phyloP scores from a whole-genome alignment of 306 rosid genomes.

The Crotalaria pallida region DNA sequence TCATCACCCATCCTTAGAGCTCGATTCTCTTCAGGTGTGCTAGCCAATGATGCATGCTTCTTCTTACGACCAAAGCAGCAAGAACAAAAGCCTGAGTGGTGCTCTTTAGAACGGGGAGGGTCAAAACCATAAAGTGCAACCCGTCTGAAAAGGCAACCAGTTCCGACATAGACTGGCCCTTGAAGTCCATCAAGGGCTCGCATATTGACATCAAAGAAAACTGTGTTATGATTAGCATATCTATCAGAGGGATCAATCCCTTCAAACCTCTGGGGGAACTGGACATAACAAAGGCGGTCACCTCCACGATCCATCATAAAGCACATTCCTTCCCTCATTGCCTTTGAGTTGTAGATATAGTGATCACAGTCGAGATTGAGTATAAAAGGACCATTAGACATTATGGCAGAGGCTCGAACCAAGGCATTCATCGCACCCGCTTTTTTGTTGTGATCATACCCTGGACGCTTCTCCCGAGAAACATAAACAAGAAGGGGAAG shows the following conservation, averaged over 20 bases:
- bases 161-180: slow-evolving; percentile 95
- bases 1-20: slow-evolving; percentile 82
- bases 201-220: slow-evolving; percentile 92
- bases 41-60: slow-evolving; percentile 51
- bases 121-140: slow-evolving; percentile 84
- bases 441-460: slow-evolving; percentile 89
- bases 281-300: slow-evolving; percentile 80
- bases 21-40: slow-evolving; percentile 57
- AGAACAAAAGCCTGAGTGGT: slow-evolving; percentile 58
- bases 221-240: slow-evolving; percentile 88
- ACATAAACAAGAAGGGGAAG: slow-evolving; percentile 91
- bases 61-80: slow-evolving; percentile 61
- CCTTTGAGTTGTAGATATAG: slow-evolving; percentile 82
- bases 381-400: slow-evolving; percentile 89
- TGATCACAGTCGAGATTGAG: slow-evolving; percentile 92
- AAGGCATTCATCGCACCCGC: slow-evolving; percentile 95
- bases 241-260: slow-evolving; percentile 95
- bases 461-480: slow-evolving; percentile 88
- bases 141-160: slow-evolving; percentile 90
- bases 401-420: slow-evolving; percentile 82
- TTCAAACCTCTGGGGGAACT: slow-evolving; percentile 93
- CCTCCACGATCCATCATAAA: slow-evolving; percentile 97
- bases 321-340: slow-evolving; percentile 92
- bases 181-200: slow-evolving; percentile 93
- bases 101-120: slow-evolving; percentile 82